Evolutionary conservation across 2,329 filamentous ascomycete species (phyloP), one percentile per base, ranked within the genome.

Genomic region (Colletotrichum sp.): DNA sequence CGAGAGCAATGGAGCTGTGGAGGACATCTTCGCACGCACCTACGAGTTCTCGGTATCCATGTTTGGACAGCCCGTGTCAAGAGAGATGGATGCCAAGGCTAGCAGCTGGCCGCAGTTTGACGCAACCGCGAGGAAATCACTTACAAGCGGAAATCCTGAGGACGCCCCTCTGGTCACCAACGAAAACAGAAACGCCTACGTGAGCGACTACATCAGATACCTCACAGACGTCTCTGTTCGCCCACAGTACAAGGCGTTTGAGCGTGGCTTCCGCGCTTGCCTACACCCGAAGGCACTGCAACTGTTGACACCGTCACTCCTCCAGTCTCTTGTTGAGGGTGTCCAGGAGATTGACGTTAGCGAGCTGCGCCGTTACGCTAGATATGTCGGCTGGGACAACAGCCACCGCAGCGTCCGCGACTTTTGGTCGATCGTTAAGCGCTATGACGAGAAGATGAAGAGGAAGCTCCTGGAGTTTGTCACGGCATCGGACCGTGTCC

Each of bases 401-500:
- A 88, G 87, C 0, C 93, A 97, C 78, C 91, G 88, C 16, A 92
- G 93, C 1, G 92, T 99, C 57, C 87, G 88, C 28, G 92, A 94
- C 79, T 99, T 99, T 83, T 99, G 97, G 97, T 89, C 89, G 15
- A 90, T 98, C 9, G 94, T 98, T 2, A 90, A 90, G 78, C 84
- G 83, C 43, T 97, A 91, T 81, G 89, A 92, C 75, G 89, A 93
- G 18, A 88, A 90, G 60, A 94, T 96, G 88, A 94, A 94, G 84
- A 91, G 92, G 68, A 92, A 92, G 80, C 86, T 99, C 38, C 88
- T 99, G 36, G 96, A 98, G 83, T 99, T 99, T 81, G 96, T 99
- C 34, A 99, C 97, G 16, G 96, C 96, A 1, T 96, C 93, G 80
- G 96, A 98, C 81, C 91, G 97, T 3, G 91, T 99, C 3, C 97